Evolutionary conservation across 2,329 filamentous ascomycete genomes (phyloP).

Genomic region (Cordyceps pruinosa): DNA sequence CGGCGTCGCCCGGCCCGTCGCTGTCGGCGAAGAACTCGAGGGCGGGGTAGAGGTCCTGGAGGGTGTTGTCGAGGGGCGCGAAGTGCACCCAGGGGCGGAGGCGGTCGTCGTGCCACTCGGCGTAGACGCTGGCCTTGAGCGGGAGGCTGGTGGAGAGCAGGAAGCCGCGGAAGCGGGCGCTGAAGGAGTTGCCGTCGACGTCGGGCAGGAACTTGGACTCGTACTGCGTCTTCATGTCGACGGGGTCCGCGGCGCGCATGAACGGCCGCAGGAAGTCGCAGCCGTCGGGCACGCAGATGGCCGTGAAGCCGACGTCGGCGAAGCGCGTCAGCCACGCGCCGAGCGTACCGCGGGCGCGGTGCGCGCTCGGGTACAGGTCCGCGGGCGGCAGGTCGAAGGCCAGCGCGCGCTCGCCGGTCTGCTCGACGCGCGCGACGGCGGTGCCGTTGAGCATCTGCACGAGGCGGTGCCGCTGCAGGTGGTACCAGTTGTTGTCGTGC

Average conservation of each 20-base stretch:
- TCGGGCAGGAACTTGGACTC: slow-evolving; percentile 61
- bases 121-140: slow-evolving; percentile 65
- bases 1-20: slow-evolving; percentile 38
- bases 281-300: slow-evolving; percentile 30
- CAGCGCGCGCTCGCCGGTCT: slow-evolving; percentile 29
- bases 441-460: slow-evolving; percentile 63
- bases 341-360: slow-evolving; percentile 26
- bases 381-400: slow-evolving; percentile 43
- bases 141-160: slow-evolving; percentile 57
- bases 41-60: slow-evolving; percentile 57
- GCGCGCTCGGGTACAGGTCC: slow-evolving; percentile 36
- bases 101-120: slow-evolving; percentile 68
- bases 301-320: slow-evolving; percentile 38
- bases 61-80: slow-evolving; percentile 63
- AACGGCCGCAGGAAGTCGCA: slow-evolving; percentile 35
- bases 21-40: slow-evolving; percentile 59
- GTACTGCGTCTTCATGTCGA: slow-evolving; percentile 43
- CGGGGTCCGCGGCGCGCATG: slow-evolving; percentile 25
- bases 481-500: slow-evolving; percentile 52
- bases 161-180: slow-evolving; percentile 56
- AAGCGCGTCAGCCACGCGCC: slow-evolving; percentile 35
- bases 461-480: slow-evolving; percentile 66
- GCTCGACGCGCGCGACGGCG: slow-evolving; percentile 42
- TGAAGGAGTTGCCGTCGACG: slow-evolving; percentile 62
- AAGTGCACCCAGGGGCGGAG: slow-evolving; percentile 67